Percentiles rank a stretch among this genome's conserved stretches.
phyloP scores from a whole-genome alignment of 2,329 filamentous ascomycete species.

The Metarhizium anisopliae region DNA sequence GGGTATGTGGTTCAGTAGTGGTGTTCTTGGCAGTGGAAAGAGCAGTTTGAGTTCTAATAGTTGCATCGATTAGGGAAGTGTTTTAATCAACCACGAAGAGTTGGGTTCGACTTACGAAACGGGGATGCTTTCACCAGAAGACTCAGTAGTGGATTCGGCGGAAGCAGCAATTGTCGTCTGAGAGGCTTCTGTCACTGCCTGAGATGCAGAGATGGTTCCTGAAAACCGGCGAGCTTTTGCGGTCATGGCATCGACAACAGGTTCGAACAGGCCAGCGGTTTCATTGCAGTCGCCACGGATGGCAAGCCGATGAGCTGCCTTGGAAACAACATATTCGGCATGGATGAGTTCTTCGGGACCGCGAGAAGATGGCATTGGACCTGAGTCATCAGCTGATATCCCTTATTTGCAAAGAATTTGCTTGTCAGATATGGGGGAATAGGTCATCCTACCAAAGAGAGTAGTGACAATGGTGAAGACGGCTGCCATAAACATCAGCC shows the following conservation, averaged over 20 bases:
- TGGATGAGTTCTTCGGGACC: constrained; percentile 10
- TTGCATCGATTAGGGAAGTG: constrained; percentile 2
- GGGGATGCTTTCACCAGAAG: constrained; percentile 17
- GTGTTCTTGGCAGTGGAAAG: constrained; percentile 18
- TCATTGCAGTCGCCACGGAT: constrained; percentile 13
- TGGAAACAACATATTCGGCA: constrained; percentile 10
- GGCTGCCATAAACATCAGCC: background rate
- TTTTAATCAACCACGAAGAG: background rate
- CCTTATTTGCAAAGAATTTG: background rate
- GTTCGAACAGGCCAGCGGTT: constrained; percentile 4
- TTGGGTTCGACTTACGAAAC: constrained; percentile 21
- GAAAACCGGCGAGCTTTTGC: constrained; percentile 5
- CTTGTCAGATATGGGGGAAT: background rate
- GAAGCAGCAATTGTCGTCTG: background rate
- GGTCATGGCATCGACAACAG: constrained; percentile 8
- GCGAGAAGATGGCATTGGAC: constrained; percentile 1
- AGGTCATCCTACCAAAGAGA: constrained; percentile 15
- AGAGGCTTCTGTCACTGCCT: constrained; percentile 1
- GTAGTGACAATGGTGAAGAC: constrained; percentile 8
- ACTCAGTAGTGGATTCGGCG: background rate
- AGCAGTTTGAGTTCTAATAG: constrained; percentile 24
- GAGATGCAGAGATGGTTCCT: constrained; percentile 9
- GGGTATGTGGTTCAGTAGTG: background rate
- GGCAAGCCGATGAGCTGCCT: constrained; percentile 14
- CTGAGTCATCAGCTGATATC: background rate